These are phyloP conservation scores for Hyaloperonospora brassicae DNA, from an alignment of 352 stramenopile genomes.

Conservation along the genomic window DNA sequence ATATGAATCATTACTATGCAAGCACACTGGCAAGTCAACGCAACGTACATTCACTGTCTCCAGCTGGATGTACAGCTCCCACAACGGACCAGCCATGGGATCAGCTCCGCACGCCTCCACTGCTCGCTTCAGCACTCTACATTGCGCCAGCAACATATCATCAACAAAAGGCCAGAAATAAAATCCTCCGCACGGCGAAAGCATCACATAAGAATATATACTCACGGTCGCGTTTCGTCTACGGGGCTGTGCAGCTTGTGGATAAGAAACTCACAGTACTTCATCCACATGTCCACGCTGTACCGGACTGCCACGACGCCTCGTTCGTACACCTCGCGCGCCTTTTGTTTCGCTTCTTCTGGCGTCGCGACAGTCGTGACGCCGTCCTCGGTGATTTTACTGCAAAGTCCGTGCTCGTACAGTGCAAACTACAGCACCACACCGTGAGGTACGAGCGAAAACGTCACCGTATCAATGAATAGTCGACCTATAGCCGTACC, in stretches of 20 bases:
- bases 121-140: slow-evolving; percentile 43
- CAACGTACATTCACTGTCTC: slow-evolving; percentile 64
- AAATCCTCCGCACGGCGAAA: background rate
- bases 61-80: slow-evolving; percentile 72
- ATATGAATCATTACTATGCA: background rate
- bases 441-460: background rate
- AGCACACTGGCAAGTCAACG: background rate
- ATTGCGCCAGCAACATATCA: background rate
- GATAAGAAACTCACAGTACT: slow-evolving; percentile 77
- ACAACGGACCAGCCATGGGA: slow-evolving; percentile 57
- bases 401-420: slow-evolving; percentile 47
- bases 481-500: slow-evolving; percentile 19
- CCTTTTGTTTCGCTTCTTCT: slow-evolving; percentile 38
- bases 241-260: slow-evolving; percentile 44
- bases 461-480: background rate
- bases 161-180: background rate
- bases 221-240: slow-evolving; percentile 56
- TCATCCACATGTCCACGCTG: slow-evolving; percentile 82
- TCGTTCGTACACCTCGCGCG: slow-evolving; percentile 56
- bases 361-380: slow-evolving; percentile 28
- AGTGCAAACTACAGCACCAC: slow-evolving; percentile 48
- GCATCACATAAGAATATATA: background rate
- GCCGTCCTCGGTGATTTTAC: slow-evolving; percentile 33
- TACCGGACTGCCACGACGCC: slow-evolving; percentile 50
- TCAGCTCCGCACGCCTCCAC: slow-evolving; percentile 54